Evolutionary conservation across 2,329 filamentous ascomycete genomes (phyloP).

Genomic region (Apiospora kogelbergensis): DNA sequence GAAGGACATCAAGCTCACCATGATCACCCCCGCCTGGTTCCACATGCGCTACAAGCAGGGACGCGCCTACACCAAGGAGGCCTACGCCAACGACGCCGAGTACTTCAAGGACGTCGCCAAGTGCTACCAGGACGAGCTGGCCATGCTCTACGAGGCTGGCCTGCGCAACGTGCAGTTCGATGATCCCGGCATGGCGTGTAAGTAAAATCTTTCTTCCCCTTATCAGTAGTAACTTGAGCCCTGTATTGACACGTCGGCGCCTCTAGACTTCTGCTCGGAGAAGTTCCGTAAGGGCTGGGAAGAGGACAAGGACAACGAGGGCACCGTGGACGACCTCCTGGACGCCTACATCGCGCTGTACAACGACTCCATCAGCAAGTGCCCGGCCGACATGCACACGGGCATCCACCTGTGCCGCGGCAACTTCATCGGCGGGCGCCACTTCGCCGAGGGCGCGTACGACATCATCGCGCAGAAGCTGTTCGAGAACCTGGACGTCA

Average conservation of each 20-base stretch:
- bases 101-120: conserved; percentile 66
- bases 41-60: conserved; percentile 60
- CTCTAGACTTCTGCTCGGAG: conserved; percentile 68
- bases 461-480: conserved; percentile 67
- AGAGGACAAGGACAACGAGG: conserved; percentile 65
- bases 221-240: neutral
- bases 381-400: conserved; percentile 70
- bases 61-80: conserved; percentile 54
- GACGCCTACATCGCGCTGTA: conserved; percentile 76
- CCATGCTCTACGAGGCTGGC: conserved; percentile 60
- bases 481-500: conserved; percentile 61
- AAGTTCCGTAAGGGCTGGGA: conserved; percentile 71
- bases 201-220: conserved; percentile 26
- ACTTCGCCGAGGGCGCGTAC: conserved; percentile 67
- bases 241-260: neutral
- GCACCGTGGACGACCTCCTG: conserved; percentile 68
- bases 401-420: conserved; percentile 74
- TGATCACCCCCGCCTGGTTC: conserved; percentile 54
- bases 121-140: conserved; percentile 64
- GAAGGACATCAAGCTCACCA: conserved; percentile 53
- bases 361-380: conserved; percentile 66
- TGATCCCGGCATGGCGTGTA: conserved; percentile 66
- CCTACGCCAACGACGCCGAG: conserved; percentile 57
- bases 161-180: conserved; percentile 68
- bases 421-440: conserved; percentile 65